These are phyloP conservation scores for Colletotrichum kahawae DNA, from an alignment of 2,329 filamentous ascomycete genomes.

Conservation along the genomic window DNA sequence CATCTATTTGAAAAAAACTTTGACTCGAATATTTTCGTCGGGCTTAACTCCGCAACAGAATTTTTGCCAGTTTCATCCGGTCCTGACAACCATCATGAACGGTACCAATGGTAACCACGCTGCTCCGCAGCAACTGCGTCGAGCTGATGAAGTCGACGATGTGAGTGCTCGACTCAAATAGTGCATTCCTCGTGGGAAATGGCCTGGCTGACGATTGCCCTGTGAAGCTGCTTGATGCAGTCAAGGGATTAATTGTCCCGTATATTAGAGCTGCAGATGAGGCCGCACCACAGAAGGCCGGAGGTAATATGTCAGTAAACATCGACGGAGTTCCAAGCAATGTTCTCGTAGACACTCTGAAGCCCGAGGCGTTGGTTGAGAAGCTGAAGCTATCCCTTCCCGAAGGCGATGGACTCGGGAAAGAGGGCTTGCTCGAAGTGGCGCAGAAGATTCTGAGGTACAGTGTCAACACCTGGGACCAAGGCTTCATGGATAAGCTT, in stretches of 20 bases:
- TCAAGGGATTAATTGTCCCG: conserved; percentile 71
- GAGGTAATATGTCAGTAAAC: conserved; percentile 53
- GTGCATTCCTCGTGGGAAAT: not conserved
- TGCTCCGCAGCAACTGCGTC: conserved; percentile 28
- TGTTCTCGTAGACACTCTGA: conserved; percentile 67
- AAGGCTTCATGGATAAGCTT: conserved; percentile 94
- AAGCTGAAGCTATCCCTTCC: conserved; percentile 66
- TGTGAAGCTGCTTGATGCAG: conserved; percentile 68
- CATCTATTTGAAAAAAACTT: not conserved
- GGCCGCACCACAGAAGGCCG: conserved; percentile 55
- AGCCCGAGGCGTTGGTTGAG: conserved; percentile 61
- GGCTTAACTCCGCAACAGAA: not conserved
- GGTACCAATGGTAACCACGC: conserved; percentile 13
- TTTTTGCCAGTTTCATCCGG: not conserved
- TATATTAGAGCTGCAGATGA: conserved; percentile 76
- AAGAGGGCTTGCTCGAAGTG: conserved; percentile 75
- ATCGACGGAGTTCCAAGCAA: conserved; percentile 49
- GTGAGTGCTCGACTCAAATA: conserved; percentile 34
- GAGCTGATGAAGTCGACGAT: conserved; percentile 52
- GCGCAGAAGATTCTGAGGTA: conserved; percentile 77
- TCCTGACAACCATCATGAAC: conserved; percentile 6
- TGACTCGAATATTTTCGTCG: not conserved
- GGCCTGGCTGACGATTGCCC: not conserved
- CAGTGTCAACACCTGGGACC: conserved; percentile 98
- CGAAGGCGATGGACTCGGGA: conserved; percentile 59